Percentiles rank a stretch among this genome's conserved stretches.
Conservation (phyloP, 331 rosid genomes). For the Quercus tomentella region DNA sequence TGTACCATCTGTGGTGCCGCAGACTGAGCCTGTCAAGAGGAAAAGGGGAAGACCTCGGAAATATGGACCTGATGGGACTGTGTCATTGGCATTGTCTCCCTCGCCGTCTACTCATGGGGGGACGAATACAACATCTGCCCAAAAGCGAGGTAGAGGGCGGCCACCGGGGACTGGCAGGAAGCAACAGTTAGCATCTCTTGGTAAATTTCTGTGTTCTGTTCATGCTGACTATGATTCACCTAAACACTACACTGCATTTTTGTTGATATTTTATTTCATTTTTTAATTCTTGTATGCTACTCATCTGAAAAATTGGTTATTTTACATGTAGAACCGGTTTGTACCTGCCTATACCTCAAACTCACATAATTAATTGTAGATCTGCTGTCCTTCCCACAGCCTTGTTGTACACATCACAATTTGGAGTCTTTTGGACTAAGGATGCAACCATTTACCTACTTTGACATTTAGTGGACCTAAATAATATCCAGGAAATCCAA, state of each 20-base stretch:
- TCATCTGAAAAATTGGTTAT: not conserved
- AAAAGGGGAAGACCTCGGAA: conserved; percentile 97
- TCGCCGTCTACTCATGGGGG: conserved; percentile 48
- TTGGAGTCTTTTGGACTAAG: not conserved
- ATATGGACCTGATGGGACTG: conserved; percentile 84
- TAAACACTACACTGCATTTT: not conserved
- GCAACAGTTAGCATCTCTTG: conserved; percentile 77
- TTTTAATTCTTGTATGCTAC: not conserved
- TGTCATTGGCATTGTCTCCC: conserved; percentile 82
- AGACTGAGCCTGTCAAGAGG: conserved; percentile 65
- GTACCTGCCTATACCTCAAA: not conserved
- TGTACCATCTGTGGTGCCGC: conserved; percentile 39
- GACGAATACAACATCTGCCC: conserved; percentile 26
- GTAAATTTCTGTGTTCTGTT: conserved; percentile 35
- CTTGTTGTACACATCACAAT: not conserved
- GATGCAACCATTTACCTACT: conserved; percentile 1
- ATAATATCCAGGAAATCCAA: not conserved
- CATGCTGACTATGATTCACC: not conserved
- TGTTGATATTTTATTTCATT: not conserved
- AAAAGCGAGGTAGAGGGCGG: conserved; percentile 83
- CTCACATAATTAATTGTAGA: not conserved
- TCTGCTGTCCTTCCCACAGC: not conserved
- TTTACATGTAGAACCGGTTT: not conserved
- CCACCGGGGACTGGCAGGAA: conserved; percentile 93
- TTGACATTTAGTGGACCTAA: not conserved